These are phyloP conservation scores for Coniochaeta sp. DNA, from an alignment of 2,329 filamentous ascomycete genomes.

Conservation along the genomic window DNA sequence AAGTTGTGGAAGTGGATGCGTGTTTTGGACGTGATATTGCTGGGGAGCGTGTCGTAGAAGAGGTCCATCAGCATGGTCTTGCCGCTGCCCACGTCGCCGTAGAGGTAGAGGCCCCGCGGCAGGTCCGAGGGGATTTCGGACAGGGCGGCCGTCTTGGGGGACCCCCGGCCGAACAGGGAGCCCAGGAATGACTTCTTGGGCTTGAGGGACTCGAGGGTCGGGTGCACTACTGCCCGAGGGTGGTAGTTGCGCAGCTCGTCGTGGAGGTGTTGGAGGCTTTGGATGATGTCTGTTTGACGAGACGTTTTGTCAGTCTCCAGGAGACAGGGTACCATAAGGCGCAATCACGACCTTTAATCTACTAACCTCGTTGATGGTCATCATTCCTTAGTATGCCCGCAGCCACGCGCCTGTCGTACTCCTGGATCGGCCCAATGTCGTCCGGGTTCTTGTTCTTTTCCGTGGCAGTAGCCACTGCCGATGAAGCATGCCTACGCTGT, in stretches of 20 bases:
- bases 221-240: conserved; percentile 68
- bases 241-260: conserved; percentile 70
- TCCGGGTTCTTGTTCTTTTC: conserved; percentile 21
- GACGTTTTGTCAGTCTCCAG: background rate
- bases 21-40: conserved; percentile 72
- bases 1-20: conserved; percentile 99
- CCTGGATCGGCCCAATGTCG: conserved; percentile 65
- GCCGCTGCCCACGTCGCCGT: conserved; percentile 91
- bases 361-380: conserved; percentile 76
- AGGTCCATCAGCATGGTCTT: conserved; percentile 99
- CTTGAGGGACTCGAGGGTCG: conserved; percentile 64
- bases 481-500: conserved; percentile 9
- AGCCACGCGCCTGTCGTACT: conserved; percentile 79
- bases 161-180: conserved; percentile 51
- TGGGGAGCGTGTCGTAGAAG: conserved; percentile 87
- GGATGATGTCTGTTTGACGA: conserved; percentile 66
- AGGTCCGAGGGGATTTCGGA: conserved; percentile 61
- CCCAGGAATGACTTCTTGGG: conserved; percentile 50
- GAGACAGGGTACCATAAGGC: background rate
- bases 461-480: conserved; percentile 10
- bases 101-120: conserved; percentile 88
- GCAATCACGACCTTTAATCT: background rate
- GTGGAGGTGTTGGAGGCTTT: conserved; percentile 82
- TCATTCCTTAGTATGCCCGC: conserved; percentile 74
- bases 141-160: conserved; percentile 29